These are phyloP conservation scores for Hypoxylon sp. DNA, from an alignment of 2,329 filamentous ascomycete genomes.

Conservation along the genomic window DNA sequence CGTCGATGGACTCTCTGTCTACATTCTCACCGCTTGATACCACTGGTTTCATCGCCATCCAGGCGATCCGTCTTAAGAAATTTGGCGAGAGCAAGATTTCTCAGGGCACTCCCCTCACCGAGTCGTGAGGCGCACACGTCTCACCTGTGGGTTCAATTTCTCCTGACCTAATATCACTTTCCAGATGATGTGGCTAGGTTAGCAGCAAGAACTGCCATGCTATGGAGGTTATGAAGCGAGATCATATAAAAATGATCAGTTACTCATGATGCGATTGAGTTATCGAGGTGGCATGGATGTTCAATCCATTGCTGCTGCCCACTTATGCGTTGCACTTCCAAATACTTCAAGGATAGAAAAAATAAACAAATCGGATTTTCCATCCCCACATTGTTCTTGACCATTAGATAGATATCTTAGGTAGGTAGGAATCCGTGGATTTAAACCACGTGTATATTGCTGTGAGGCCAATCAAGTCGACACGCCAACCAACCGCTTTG, in stretches of 20 bases:
- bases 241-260: not conserved
- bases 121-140: not conserved
- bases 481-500: not conserved
- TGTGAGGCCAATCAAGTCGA: no score
- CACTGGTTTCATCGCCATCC: conserved; percentile 72
- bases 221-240: not conserved
- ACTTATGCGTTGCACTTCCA: not conserved
- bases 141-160: not conserved
- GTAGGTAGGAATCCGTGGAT: not conserved
- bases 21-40: conserved; percentile 58
- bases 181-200: not conserved
- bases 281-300: not conserved
- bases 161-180: not conserved
- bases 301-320: not conserved
- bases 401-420: not conserved
- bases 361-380: not conserved
- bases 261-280: not conserved
- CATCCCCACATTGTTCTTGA: not conserved
- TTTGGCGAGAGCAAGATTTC: conserved; percentile 37
- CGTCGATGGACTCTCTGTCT: conserved; percentile 63
- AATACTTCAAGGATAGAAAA: not conserved
- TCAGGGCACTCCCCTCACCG: not conserved
- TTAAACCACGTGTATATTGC: not conserved
- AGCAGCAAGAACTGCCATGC: not conserved
- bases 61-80: conserved; percentile 74